Evolutionary conservation across 495 filamentous ascomycete species (phyloP).

Genomic region (Zalerion maritima): DNA sequence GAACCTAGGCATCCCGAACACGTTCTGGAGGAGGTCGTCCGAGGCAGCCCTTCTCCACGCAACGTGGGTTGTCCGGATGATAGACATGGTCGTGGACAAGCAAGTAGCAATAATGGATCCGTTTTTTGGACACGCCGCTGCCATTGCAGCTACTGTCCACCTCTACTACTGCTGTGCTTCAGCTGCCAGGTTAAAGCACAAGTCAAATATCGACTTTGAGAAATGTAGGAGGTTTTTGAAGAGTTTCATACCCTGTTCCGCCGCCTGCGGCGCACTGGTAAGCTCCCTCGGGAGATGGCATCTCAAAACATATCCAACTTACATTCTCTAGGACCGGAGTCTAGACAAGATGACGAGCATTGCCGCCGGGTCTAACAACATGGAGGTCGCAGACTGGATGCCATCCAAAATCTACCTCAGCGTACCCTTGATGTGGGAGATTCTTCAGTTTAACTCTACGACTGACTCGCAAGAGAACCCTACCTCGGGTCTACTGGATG

Average conservation of each 20-base stretch:
- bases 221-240: constrained; percentile 31
- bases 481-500: constrained; percentile 17
- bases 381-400: constrained; percentile 28
- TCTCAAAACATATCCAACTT: neutral
- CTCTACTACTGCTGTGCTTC: constrained; percentile 32
- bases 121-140: constrained; percentile 29
- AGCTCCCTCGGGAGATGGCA: constrained; percentile 1
- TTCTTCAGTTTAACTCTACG: constrained; percentile 26
- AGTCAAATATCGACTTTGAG: constrained; percentile 29
- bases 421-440: constrained; percentile 35
- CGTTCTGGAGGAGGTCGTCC: constrained; percentile 31
- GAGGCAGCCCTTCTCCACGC: constrained; percentile 30
- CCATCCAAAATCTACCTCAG: constrained; percentile 33
- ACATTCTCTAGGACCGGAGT: constrained; percentile 20
- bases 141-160: constrained; percentile 31
- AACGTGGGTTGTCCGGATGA: constrained; percentile 34
- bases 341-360: constrained; percentile 28
- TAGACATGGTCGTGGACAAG: constrained; percentile 33
- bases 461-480: constrained; percentile 15
- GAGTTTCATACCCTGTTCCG: constrained; percentile 24
- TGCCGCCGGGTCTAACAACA: constrained; percentile 26
- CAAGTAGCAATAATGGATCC: constrained; percentile 29
- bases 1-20: constrained; percentile 31
- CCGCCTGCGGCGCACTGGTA: constrained; percentile 25
- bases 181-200: constrained; percentile 28